phyloP scores from a whole-genome alignment of 1,139 yeast species.

The Yamadazyma triangularis region DNA sequence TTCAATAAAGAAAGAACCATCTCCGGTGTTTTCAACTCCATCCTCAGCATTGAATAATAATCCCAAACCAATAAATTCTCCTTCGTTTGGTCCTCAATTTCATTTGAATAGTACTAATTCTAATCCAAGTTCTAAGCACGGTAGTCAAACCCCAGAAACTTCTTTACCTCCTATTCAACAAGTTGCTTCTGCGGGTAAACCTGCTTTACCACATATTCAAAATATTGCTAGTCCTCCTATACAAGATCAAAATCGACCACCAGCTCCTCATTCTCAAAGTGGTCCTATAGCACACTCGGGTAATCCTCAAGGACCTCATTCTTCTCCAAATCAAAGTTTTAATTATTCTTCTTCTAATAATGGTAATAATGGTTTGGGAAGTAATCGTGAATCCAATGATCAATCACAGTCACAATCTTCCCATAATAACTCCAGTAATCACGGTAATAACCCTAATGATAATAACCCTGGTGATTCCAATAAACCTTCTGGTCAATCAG shows the following conservation, averaged over 20 bases:
- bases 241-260: too few relatives aligned
- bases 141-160: constrained; percentile 15
- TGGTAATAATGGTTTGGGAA: not conserved
- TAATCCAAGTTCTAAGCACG: constrained; percentile 11
- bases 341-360: not conserved
- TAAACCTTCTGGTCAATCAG: constrained; percentile 15
- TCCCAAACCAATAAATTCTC: constrained; percentile 24
- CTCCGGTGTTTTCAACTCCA: constrained; percentile 28
- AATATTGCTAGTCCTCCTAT: constrained; percentile 10
- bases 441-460: constrained; percentile 5
- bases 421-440: too few relatives aligned
- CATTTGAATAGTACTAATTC: constrained; percentile 15
- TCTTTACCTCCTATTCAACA: constrained; percentile 38
- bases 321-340: not conserved
- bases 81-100: constrained; percentile 45
- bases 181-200: constrained; percentile 15
- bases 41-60: constrained; percentile 29
- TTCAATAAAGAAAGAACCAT: constrained; percentile 14
- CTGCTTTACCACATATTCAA: constrained; percentile 25
- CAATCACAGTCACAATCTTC: not conserved
- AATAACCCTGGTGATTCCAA: constrained; percentile 4
- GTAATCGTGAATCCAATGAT: not conserved
- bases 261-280: not conserved
- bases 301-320: not conserved
- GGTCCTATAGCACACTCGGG: not conserved